phyloP scores from a whole-genome alignment of 2,329 filamentous ascomycete species.

The Botrytis pseudocinerea region DNA sequence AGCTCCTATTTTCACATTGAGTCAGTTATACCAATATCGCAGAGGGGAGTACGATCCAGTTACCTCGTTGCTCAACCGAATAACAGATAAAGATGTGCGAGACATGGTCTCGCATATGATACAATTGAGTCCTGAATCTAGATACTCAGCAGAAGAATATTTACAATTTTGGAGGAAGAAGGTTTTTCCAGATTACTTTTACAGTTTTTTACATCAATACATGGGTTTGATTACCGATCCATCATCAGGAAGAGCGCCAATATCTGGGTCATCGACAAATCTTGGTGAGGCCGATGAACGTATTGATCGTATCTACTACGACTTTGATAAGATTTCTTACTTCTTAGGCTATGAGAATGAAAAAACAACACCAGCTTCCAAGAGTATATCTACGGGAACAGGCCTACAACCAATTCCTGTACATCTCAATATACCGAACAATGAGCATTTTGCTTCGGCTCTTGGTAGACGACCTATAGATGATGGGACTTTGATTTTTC shows the following conservation, averaged over 20 bases:
- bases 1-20: conserved; percentile 94
- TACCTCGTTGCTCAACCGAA: conserved; percentile 77
- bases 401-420: conserved; percentile 72
- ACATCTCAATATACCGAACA: conserved; percentile 81
- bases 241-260: conserved; percentile 71
- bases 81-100: conserved; percentile 82
- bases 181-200: conserved; percentile 95
- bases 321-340: conserved; percentile 97
- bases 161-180: conserved; percentile 88
- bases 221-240: conserved; percentile 95
- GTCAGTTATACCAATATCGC: conserved; percentile 92
- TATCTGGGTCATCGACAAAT: conserved; percentile 68
- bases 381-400: conserved; percentile 49
- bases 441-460: conserved; percentile 68
- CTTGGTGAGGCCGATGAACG: conserved; percentile 87
- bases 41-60: conserved; percentile 89
- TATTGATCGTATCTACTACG: conserved; percentile 88
- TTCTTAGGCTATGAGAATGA: conserved; percentile 74
- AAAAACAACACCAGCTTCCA: conserved; percentile 33
- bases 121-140: conserved; percentile 84
- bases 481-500: conserved; percentile 88
- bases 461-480: conserved; percentile 65
- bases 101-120: conserved; percentile 96
- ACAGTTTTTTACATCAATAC: conserved; percentile 95
- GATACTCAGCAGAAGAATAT: conserved; percentile 92